Evolutionary conservation across 345 rosid genomes (phyloP).

Genomic region (Melastoma malabathricum): DNA sequence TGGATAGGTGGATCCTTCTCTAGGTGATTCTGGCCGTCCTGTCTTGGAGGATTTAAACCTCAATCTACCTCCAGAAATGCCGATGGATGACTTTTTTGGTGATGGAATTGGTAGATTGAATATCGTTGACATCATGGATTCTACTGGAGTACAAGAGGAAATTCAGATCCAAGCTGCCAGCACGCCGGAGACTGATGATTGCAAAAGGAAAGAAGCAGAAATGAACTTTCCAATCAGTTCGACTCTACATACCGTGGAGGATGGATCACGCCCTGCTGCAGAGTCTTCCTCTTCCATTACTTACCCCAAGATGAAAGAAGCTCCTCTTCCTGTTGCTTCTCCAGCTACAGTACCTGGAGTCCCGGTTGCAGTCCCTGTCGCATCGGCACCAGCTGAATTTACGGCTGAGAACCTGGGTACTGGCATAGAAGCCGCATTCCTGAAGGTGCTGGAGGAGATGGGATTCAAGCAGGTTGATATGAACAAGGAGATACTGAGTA

Average conservation of each 20-base stretch:
- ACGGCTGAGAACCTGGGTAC: neutral
- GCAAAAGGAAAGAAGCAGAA: slow-evolving; percentile 23
- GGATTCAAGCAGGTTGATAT: slow-evolving; percentile 81
- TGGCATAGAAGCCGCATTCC: slow-evolving; percentile 20
- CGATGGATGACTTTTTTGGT: neutral
- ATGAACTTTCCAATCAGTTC: slow-evolving; percentile 26
- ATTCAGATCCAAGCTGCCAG: slow-evolving; percentile 10
- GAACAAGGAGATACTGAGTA: slow-evolving; percentile 78
- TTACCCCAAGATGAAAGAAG: slow-evolving; percentile 35
- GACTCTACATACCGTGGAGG: slow-evolving; percentile 17
- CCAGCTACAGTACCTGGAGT: slow-evolving; percentile 4
- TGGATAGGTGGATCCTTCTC: slow-evolving; percentile 51
- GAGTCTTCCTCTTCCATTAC: slow-evolving; percentile 18
- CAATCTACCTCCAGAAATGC: slow-evolving; percentile 43
- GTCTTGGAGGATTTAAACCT: slow-evolving; percentile 39
- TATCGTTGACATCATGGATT: slow-evolving; percentile 15
- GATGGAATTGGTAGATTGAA: slow-evolving; percentile 14
- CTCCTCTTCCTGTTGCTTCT: slow-evolving; percentile 2
- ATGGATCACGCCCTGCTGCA: slow-evolving; percentile 5
- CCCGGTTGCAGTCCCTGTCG: neutral
- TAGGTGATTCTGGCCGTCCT: slow-evolving; percentile 16
- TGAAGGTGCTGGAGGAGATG: slow-evolving; percentile 82
- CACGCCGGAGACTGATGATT: slow-evolving; percentile 14
- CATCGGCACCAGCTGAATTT: slow-evolving; percentile 7
- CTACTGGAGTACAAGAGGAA: too few species aligned